Conservation (phyloP, 441 rosid genomes). For the Syzygium malaccense region DNA sequence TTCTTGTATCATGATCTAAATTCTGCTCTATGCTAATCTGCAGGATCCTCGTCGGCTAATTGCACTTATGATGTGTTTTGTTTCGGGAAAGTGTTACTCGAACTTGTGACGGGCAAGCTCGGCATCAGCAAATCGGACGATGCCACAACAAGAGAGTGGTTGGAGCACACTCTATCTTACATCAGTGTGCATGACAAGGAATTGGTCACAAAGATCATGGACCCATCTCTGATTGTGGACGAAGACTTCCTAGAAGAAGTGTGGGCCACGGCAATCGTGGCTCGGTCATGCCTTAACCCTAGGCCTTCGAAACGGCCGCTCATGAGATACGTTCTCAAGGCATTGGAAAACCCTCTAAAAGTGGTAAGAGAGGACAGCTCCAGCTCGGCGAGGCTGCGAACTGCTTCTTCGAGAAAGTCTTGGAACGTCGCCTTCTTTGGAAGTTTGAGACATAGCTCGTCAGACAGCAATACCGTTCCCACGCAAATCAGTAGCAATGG, state of each 20-base stretch:
- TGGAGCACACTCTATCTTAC: slow-evolving; percentile 63
- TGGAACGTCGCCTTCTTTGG: slow-evolving; percentile 90
- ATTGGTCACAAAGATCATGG: slow-evolving; percentile 77
- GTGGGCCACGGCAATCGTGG: slow-evolving; percentile 97
- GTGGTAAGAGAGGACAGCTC: slow-evolving; percentile 77
- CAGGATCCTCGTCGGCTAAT: slow-evolving; percentile 51
- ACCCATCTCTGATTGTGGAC: slow-evolving; percentile 81
- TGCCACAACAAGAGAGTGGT: slow-evolving; percentile 39
- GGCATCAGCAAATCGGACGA: slow-evolving; percentile 67
- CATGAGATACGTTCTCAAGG: slow-evolving; percentile 85
- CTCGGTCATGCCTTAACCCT: slow-evolving; percentile 89
- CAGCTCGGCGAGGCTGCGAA: slow-evolving; percentile 62
- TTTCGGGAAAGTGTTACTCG: slow-evolving; percentile 94
- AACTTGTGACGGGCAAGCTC: slow-evolving; percentile 89
- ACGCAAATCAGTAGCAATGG: slow-evolving; percentile 26
- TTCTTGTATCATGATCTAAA: not conserved
- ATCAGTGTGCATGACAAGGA: slow-evolving; percentile 83
- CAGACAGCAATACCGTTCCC: slow-evolving; percentile 39
- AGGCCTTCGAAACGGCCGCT: slow-evolving; percentile 87
- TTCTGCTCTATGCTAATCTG: slow-evolving; percentile 7
- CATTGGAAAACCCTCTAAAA: slow-evolving; percentile 84
- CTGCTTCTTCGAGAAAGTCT: slow-evolving; percentile 77
- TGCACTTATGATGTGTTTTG: slow-evolving; percentile 90
- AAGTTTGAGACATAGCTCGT: slow-evolving; percentile 83
- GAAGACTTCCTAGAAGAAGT: slow-evolving; percentile 97